These are phyloP conservation scores for Gossypium ekmanianum DNA, from an alignment of 345 rosid genomes.

Conservation along the genomic window DNA sequence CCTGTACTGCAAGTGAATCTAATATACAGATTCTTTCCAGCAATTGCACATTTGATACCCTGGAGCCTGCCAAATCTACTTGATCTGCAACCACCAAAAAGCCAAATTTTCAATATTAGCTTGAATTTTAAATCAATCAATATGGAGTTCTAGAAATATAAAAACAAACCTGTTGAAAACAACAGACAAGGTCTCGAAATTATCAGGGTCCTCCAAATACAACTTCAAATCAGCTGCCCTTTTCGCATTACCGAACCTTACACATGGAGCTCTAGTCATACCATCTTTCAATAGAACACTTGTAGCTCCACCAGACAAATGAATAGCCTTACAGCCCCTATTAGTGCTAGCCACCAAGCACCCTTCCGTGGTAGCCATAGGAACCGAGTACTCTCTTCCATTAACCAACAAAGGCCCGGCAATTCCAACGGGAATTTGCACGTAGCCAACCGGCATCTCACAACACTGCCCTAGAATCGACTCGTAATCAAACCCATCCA, in stretches of 20 bases:
- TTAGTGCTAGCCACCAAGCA: conserved; percentile 72
- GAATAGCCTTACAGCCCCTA: conserved; percentile 71
- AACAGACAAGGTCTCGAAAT: conserved; percentile 38
- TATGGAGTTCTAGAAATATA: too few species aligned
- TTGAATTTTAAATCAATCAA: background rate
- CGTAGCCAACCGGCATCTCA: conserved; percentile 74
- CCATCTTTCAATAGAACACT: conserved; percentile 50
- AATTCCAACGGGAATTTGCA: conserved; percentile 72
- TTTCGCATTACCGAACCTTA: conserved; percentile 45
- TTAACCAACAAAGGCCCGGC: conserved; percentile 64
- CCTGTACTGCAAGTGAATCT: conserved; percentile 63
- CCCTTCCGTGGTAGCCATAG: conserved; percentile 82
- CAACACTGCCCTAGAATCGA: conserved; percentile 74
- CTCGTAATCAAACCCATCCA: conserved; percentile 62
- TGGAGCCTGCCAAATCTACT: conserved; percentile 65
- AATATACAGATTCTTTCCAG: conserved; percentile 60
- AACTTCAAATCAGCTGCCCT: conserved; percentile 60
- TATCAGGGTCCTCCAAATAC: conserved; percentile 52
- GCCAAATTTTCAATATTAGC: background rate
- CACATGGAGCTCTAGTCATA: conserved; percentile 72
- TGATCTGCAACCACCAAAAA: conserved; percentile 35
- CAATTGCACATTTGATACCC: conserved; percentile 49
- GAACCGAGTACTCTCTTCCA: conserved; percentile 53
- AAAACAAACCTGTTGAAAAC: conserved; percentile 46
- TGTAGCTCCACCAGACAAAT: conserved; percentile 55